phyloP scores from a whole-genome alignment of 352 stramenopile genomes.

The Phytophthora fragariae region DNA sequence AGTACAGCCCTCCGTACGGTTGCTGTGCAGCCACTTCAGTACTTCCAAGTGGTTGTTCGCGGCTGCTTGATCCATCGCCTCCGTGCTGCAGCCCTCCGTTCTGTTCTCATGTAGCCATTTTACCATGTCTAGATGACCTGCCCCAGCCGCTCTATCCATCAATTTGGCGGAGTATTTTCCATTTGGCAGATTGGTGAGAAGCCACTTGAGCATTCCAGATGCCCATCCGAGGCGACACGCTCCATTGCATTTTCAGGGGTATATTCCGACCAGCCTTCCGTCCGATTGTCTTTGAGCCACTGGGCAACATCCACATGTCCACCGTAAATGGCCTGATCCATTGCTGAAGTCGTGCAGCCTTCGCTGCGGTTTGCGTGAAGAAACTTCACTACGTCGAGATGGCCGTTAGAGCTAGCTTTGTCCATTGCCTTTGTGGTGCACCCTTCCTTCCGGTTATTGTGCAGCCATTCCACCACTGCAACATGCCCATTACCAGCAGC shows the following conservation, averaged over 20 bases:
- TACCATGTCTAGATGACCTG: not conserved
- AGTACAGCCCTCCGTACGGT: not conserved
- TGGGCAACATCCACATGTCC: not conserved
- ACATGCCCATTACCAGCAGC: not conserved
- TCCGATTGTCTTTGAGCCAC: not conserved
- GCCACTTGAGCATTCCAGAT: not conserved
- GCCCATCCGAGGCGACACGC: not conserved
- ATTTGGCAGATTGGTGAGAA: not conserved
- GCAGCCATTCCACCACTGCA: conserved; percentile 8
- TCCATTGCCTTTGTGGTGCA: conserved; percentile 1
- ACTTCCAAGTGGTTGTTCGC: not conserved
- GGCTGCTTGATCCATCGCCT: conserved; percentile 4
- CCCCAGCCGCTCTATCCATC: not conserved
- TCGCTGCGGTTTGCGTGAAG: not conserved
- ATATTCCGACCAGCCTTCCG: not conserved
- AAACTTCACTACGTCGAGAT: not conserved
- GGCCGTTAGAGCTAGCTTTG: not conserved
- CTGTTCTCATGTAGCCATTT: not conserved
- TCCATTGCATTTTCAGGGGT: not conserved
- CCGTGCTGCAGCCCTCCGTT: not conserved
- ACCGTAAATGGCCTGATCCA: not conserved
- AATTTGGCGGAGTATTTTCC: not conserved
- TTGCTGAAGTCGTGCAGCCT: not conserved
- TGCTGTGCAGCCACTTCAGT: conserved; percentile 1
- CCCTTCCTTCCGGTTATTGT: not conserved